Percentiles rank a stretch among this genome's conserved stretches.
phyloP scores from a whole-genome alignment of 108 stramenopile genomes.

The Cyclostephanos tholiformis region DNA sequence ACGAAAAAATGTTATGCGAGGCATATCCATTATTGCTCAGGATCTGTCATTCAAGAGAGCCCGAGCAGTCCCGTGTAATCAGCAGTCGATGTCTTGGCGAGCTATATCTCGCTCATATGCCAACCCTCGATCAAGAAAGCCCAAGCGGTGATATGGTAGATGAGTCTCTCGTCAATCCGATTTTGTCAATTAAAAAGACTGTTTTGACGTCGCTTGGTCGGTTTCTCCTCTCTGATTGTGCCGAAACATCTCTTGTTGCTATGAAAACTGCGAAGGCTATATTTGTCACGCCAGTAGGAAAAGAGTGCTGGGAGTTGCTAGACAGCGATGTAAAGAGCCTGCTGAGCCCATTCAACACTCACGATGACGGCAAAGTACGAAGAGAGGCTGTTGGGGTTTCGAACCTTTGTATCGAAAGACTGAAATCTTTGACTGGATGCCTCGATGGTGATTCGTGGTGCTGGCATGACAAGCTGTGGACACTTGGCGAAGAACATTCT shows the following conservation, averaged over 20 bases:
- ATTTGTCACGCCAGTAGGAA: conserved; percentile 43
- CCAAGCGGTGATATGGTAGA: not conserved
- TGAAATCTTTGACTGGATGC: conserved; percentile 21
- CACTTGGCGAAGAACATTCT: conserved; percentile 8
- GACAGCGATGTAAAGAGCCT: conserved; percentile 26
- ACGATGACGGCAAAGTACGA: conserved; percentile 24
- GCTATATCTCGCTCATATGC: conserved; percentile 17
- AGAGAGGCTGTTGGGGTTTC: conserved; percentile 32
- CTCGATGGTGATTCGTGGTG: conserved; percentile 57
- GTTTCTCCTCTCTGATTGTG: conserved; percentile 47
- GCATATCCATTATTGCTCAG: conserved; percentile 18
- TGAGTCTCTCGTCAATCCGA: conserved; percentile 21
- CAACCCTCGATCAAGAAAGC: conserved; percentile 1
- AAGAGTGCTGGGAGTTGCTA: conserved; percentile 44
- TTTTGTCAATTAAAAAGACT: conserved; percentile 41
- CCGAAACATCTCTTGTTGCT: conserved; percentile 54
- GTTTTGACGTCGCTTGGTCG: conserved; percentile 31
- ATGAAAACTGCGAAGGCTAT: conserved; percentile 60
- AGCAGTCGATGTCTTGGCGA: conserved; percentile 59
- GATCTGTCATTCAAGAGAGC: conserved; percentile 41
- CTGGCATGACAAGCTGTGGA: conserved; percentile 70
- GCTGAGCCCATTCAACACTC: conserved; percentile 29
- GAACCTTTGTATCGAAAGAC: conserved; percentile 23
- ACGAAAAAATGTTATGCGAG: not conserved
- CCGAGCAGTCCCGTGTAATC: conserved; percentile 42